Percentiles rank a stretch among this genome's conserved stretches.
phyloP scores from a whole-genome alignment of 441 rosid species.

The Kokia cookei region DNA sequence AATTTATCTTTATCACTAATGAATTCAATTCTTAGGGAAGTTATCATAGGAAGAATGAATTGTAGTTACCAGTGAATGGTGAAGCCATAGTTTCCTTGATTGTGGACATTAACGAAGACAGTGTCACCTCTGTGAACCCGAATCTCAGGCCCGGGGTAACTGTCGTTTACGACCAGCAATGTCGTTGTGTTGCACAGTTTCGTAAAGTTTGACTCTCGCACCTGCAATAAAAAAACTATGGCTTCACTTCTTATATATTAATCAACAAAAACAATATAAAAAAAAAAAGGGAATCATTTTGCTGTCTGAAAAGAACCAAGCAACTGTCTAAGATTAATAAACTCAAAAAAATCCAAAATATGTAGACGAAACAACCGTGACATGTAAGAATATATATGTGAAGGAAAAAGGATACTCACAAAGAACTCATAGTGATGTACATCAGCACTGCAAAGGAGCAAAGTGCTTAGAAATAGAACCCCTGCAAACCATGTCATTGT shows the following conservation, averaged over 20 bases:
- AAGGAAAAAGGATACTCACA: neutral
- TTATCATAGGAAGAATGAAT: neutral
- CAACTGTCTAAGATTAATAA: neutral
- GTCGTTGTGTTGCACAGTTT: constrained; percentile 33
- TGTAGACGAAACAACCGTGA: no score
- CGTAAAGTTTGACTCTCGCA: constrained; percentile 18
- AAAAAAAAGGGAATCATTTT: neutral
- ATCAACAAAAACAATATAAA: neutral
- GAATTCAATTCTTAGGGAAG: neutral
- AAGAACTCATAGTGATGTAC: constrained; percentile 6
- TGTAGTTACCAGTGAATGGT: constrained; percentile 50
- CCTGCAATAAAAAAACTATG: neutral
- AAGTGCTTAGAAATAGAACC: neutral
- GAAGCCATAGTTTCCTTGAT: constrained; percentile 36
- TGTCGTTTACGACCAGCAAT: constrained; percentile 31
- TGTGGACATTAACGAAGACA: constrained; percentile 37
- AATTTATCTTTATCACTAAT: neutral
- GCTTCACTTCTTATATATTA: neutral
- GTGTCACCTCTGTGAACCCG: constrained; percentile 37
- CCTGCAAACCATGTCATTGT: neutral
- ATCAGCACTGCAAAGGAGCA: neutral
- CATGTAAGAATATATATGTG: neutral
- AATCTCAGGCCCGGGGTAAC: constrained; percentile 48
- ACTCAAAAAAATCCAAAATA: no score
- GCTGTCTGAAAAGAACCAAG: neutral